Base-by-base conservation (phyloP, 1,284 basidiomycete species). In the Cryptococcus jaspeensis region DNA sequence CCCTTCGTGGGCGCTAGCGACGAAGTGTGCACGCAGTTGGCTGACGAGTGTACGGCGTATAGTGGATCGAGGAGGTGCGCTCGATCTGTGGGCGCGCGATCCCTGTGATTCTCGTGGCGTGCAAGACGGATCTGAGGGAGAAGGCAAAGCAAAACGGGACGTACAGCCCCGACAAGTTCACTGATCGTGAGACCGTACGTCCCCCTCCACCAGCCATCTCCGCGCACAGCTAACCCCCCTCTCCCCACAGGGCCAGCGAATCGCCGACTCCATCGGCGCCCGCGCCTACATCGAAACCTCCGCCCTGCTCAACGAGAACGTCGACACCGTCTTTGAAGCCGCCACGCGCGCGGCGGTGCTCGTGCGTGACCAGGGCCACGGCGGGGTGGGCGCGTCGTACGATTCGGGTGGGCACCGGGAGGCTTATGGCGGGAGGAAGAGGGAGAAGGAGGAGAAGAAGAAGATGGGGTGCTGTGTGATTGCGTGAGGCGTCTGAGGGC, bases 61-160 rank as follows among this genome's bases (percentile, higher is more conserved):
- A 95, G 89, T 98, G 95, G 95, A 96, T 94, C 76, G 91, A 94
- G 76, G 93, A 96, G 81, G 93, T 96, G 5, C 86, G 92, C 62
- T 87, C 84, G 25, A 93, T 95, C 70, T 96, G 93, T 74, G 93
- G 93, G 0, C 66, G 67, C 36, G 64, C 70, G n/a, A 79, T 82
- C 43, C 80, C 81, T 0, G 80, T 82, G n/a, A 69, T 82, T 13
- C 74, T 82, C 20, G 80, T 82, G 5, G 80, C 79, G 5, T 78
- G 77, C 62, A 79, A 79, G 63, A 66, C 69, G 35, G 78, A 79
- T 64, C 52, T 78, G 57, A 85, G 92, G 45, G 80, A 81, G 47
- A 75, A 76, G 55, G 79, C 80, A 0, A 66, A 73, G 12, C 63
- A 65, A 20, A 72, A 72, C 53, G 80, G 79, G 35, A 75, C 75